These are phyloP conservation scores for Trichodelitschia bisporula DNA, from an alignment of 495 filamentous ascomycete genomes.

Conservation along the genomic window DNA sequence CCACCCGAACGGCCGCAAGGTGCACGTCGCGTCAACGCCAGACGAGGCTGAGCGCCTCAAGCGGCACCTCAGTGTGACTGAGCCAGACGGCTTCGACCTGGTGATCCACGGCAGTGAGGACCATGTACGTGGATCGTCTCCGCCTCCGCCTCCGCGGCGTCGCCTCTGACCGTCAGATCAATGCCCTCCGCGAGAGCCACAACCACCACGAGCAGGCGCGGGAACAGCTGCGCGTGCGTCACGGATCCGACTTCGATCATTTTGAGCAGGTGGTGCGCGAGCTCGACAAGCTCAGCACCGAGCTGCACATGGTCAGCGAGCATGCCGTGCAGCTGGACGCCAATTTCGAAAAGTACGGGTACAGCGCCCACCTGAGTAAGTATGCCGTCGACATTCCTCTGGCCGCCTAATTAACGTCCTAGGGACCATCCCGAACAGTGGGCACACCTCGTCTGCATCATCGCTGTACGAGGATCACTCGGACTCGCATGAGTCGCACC, in stretches of 20 bases:
- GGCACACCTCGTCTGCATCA: constrained; percentile 6
- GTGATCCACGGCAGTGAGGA: constrained; percentile 27
- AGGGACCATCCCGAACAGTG: constrained; percentile 7
- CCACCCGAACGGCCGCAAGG: constrained; percentile 25
- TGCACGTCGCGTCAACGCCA: constrained; percentile 27
- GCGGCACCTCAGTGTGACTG: constrained; percentile 15
- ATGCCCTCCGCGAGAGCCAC: constrained; percentile 22
- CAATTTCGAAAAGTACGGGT: constrained; percentile 33
- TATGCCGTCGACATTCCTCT: too few species aligned
- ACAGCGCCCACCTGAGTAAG: constrained; percentile 26
- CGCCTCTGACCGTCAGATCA: too few species aligned
- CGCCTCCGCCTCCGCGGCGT: too few species aligned
- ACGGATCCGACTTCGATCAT: constrained; percentile 23
- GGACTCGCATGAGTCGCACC: constrained; percentile 6
- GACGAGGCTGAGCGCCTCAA: constrained; percentile 22
- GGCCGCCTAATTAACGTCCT: not conserved
- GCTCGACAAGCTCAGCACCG: constrained; percentile 21
- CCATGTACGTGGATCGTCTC: too few species aligned
- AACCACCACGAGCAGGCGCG: constrained; percentile 22
- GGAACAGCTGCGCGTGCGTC: constrained; percentile 17
- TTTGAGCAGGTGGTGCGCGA: constrained; percentile 24
- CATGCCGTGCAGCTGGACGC: constrained; percentile 26
- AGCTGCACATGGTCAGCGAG: constrained; percentile 26
- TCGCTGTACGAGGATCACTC: constrained; percentile 13
- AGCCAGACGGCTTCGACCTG: constrained; percentile 23